Evolutionary conservation across 805 yeast genomes (phyloP), one percentile per base, ranked within the genome.

Genomic region (Candida nitratophila): DNA sequence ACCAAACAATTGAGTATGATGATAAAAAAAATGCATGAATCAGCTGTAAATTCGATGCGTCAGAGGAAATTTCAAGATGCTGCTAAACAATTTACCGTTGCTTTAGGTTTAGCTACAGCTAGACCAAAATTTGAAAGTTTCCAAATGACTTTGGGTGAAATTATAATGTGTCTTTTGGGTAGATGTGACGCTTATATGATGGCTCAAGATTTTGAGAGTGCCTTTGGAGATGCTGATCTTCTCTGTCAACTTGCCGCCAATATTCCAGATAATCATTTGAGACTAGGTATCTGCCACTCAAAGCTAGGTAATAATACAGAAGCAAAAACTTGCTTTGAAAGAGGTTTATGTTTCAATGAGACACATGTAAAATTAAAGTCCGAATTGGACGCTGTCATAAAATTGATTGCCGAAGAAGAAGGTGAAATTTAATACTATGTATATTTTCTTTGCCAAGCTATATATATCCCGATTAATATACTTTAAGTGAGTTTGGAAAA

Each of bases 91-190:
- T 76, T 82, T 51, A 59, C 77, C 8, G 65, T 83, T 36, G 91
- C 86, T 3, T 68, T 85, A 31, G 87, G 83, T 44, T 74, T 83
- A 73, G 77, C 83, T 15, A 60, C 70, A 39, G 79, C 83, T 52
- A 73, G 93, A 61, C 75, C 82, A 36, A 81, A 82, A 57, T 83
- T 82, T 66, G 93, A 85, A 56, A 69, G 83, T 5, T 85, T 85
- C 60, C 88, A 79, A 48, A 72, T 83, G 15, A 83, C 86, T 24
- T 60, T 84, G 41, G 85, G 80, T 58, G 93, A 85, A 58, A 61
- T 83, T 41, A 71, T 77, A 37, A 72, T 80, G 51, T 76, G 84
- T 57, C 62, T 85, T 43, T 79, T 81, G 70, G 80, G 85, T 41
- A 71, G 90, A 49, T 75, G 86, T 22, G 95, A 85, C 55, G 80